Conservation (phyloP, 2,329 filamentous ascomycete species). For the Ophiognomonia clavigignenti-juglandacearum region DNA sequence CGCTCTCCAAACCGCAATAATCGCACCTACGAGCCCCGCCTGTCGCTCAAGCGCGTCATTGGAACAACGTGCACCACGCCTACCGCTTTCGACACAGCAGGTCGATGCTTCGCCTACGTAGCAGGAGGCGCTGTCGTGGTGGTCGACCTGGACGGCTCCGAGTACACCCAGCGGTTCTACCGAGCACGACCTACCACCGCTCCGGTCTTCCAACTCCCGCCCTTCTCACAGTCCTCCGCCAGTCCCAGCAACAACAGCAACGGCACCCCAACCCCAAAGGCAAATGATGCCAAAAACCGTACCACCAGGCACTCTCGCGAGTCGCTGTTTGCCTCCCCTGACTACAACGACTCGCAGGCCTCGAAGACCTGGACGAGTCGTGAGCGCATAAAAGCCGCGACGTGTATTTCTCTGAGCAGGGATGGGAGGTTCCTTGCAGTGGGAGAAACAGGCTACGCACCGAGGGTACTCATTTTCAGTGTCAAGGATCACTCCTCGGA, state of each 20-base stretch:
- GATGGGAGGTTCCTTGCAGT: slow-evolving; percentile 86
- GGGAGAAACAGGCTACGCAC: slow-evolving; percentile 92
- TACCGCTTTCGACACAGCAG: slow-evolving; percentile 79
- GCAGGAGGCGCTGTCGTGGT: slow-evolving; percentile 93
- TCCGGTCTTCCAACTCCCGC: slow-evolving; percentile 55
- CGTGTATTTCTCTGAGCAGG: slow-evolving; percentile 80
- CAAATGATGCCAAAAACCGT: slow-evolving; percentile 59
- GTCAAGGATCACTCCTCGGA: slow-evolving; percentile 77
- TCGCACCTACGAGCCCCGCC: slow-evolving; percentile 48
- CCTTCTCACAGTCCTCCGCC: slow-evolving; percentile 45
- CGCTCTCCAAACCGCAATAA: slow-evolving; percentile 59
- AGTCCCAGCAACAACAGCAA: slow-evolving; percentile 38
- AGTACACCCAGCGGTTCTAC: slow-evolving; percentile 78
- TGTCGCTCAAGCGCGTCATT: slow-evolving; percentile 79
- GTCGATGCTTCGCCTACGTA: slow-evolving; percentile 80
- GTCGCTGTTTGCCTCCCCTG: slow-evolving; percentile 38
- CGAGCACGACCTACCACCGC: slow-evolving; percentile 75
- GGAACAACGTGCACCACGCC: slow-evolving; percentile 83
- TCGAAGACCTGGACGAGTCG: slow-evolving; percentile 80
- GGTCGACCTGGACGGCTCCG: slow-evolving; percentile 67
- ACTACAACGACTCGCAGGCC: slow-evolving; percentile 58
- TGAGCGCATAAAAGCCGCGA: slow-evolving; percentile 91
- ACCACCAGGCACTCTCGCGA: slow-evolving; percentile 43
- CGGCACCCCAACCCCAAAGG: slow-evolving; percentile 51
- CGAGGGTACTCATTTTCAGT: slow-evolving; percentile 84